Conservation (phyloP, 805 yeast genomes). For the Wickerhamomyces subpelliculosus region DNA sequence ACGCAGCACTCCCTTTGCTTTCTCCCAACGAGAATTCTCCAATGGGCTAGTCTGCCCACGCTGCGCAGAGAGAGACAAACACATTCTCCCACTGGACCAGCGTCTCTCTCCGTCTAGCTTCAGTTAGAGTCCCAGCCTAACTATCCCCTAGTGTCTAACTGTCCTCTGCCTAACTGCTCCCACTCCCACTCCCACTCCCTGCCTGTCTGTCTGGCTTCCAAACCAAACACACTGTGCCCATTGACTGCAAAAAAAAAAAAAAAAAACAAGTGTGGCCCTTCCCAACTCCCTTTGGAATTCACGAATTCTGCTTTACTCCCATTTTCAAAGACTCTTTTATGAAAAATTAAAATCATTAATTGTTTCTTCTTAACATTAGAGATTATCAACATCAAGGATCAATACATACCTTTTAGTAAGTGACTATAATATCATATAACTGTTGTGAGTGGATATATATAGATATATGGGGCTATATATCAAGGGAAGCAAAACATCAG, state of each 20-base stretch:
- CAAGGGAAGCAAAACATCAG: not conserved
- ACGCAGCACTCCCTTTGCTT: not conserved
- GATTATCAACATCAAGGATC: slow-evolving; percentile 1
- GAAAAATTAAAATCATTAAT: slow-evolving; percentile 1
- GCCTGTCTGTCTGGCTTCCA: no score
- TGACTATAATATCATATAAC: not conserved
- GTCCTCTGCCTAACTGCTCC: no score
- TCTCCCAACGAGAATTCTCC: no score
- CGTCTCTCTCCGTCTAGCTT: no score
- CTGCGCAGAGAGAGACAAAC: not conserved
- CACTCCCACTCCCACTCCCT: no score
- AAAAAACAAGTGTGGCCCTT: not conserved
- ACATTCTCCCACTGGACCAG: no score
- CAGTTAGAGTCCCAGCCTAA: no score
- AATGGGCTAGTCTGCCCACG: not conserved
- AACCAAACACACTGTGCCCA: no score
- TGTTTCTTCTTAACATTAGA: not conserved
- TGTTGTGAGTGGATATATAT: no score
- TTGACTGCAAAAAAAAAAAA: no score
- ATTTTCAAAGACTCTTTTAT: not conserved
- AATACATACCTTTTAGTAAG: slow-evolving; percentile 1
- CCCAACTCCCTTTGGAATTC: not conserved
- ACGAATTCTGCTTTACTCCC: not conserved
- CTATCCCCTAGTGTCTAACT: no score
- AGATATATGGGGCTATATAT: not conserved